Evolutionary conservation across 2,329 filamentous ascomycete genomes (phyloP).

Genomic region (Botrytis fragariae): DNA sequence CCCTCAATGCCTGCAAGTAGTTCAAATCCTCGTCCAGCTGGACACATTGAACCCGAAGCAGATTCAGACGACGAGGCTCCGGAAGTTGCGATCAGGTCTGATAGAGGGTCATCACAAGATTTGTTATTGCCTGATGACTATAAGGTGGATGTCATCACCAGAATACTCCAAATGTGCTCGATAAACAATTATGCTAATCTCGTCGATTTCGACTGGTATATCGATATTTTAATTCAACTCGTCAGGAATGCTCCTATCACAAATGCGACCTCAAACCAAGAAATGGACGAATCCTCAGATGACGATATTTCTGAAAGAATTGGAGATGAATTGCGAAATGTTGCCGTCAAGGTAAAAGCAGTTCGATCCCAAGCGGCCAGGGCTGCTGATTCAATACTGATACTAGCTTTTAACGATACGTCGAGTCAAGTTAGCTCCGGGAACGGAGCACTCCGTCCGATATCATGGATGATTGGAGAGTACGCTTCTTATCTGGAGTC

Average conservation of each 20-base stretch:
- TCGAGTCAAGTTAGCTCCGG: conserved; percentile 55
- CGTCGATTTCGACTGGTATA: conserved; percentile 95
- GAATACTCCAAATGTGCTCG: conserved; percentile 86
- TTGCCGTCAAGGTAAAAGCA: conserved; percentile 86
- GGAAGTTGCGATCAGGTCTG: conserved; percentile 47
- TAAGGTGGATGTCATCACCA: conserved; percentile 73
- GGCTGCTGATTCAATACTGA: conserved; percentile 73
- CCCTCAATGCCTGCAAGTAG: conserved; percentile 49
- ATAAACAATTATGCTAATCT: conserved; percentile 84
- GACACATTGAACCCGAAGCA: conserved; percentile 37
- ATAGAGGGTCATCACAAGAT: conserved; percentile 51
- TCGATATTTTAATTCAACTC: conserved; percentile 83
- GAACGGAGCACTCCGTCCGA: conserved; percentile 68
- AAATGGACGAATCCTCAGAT: conserved; percentile 18
- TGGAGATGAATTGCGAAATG: conserved; percentile 81
- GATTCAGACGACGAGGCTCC: conserved; percentile 58
- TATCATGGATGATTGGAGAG: conserved; percentile 86
- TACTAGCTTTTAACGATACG: conserved; percentile 55
- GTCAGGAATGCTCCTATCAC: conserved; percentile 66
- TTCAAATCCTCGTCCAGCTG: conserved; percentile 46
- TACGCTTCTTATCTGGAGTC: conserved; percentile 70
- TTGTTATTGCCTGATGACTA: conserved; percentile 82
- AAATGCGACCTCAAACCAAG: conserved; percentile 35
- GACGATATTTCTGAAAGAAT: conserved; percentile 64
- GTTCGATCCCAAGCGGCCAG: conserved; percentile 77